A percentile compares a stretch with the other conserved stretches of the same genome.
These are phyloP conservation scores for Cercophora scortea DNA, from an alignment of 495 filamentous ascomycete genomes.

Conservation along the genomic window DNA sequence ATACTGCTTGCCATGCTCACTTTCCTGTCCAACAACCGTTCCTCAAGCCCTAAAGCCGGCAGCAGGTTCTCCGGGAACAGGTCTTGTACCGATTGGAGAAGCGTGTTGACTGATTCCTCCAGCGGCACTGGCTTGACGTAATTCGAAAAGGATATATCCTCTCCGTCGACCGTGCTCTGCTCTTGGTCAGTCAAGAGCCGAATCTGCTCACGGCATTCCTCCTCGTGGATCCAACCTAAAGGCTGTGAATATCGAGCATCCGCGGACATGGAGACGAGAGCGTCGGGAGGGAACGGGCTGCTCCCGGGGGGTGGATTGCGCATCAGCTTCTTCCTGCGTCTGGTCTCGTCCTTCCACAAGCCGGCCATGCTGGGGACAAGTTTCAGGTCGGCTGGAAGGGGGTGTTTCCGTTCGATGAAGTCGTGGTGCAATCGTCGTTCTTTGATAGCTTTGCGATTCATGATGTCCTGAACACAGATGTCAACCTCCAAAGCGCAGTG, in stretches of 20 bases:
- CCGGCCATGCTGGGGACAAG: slow-evolving; percentile 87
- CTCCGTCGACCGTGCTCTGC: slow-evolving; percentile 37
- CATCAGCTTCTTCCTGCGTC: slow-evolving; percentile 64
- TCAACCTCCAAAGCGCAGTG: slow-evolving; percentile 87
- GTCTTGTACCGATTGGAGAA: slow-evolving; percentile 76
- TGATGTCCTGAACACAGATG: slow-evolving; percentile 77
- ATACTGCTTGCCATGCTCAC: slow-evolving; percentile 22
- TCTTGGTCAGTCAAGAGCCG: slow-evolving; percentile 56
- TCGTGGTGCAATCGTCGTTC: slow-evolving; percentile 77
- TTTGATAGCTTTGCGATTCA: slow-evolving; percentile 68
- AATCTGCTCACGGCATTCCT: slow-evolving; percentile 64
- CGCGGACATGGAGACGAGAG: slow-evolving; percentile 77
- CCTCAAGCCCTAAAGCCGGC: slow-evolving; percentile 34
- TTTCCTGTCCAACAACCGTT: slow-evolving; percentile 14
- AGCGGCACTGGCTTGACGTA: slow-evolving; percentile 49
- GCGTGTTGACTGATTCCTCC: slow-evolving; percentile 59
- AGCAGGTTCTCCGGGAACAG: slow-evolving; percentile 63
- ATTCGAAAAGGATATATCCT: slow-evolving; percentile 49
- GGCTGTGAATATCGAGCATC: slow-evolving; percentile 60
- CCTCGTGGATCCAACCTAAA: slow-evolving; percentile 84
- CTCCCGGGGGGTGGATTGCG: slow-evolving; percentile 52
- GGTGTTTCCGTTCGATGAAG: slow-evolving; percentile 68
- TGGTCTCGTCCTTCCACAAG: slow-evolving; percentile 86
- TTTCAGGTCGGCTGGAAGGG: slow-evolving; percentile 60
- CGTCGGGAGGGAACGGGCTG: slow-evolving; percentile 72